These are phyloP conservation scores for Neofusicoccum cordaticola DNA, from an alignment of 2,329 filamentous ascomycete genomes.

Conservation along the genomic window DNA sequence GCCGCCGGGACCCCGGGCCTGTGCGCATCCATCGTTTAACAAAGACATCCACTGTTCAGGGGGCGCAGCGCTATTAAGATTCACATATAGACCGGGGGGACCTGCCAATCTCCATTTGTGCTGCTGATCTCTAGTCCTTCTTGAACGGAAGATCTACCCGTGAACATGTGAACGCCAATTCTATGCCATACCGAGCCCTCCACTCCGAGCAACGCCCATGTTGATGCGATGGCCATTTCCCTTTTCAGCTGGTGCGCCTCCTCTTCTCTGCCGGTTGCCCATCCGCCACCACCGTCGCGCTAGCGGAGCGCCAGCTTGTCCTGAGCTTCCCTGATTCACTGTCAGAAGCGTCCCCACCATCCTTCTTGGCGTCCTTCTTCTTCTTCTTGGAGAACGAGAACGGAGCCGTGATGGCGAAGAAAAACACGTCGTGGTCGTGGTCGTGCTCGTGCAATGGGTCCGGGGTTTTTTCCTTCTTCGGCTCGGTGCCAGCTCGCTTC, in stretches of 20 bases:
- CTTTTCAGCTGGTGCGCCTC: slow-evolving; percentile 11
- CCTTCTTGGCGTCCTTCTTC: background rate
- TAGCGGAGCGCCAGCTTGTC: slow-evolving; percentile 47
- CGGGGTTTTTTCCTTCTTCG: background rate
- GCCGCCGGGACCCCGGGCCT: background rate
- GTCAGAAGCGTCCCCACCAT: background rate
- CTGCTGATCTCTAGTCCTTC: background rate
- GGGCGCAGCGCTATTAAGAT: background rate
- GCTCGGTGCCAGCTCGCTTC: background rate
- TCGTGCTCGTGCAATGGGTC: background rate
- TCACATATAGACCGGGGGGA: background rate
- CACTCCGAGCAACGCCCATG: background rate
- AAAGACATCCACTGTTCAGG: too few species aligned
- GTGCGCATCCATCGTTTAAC: background rate
- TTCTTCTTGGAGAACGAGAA: background rate
- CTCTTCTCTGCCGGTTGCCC: slow-evolving; percentile 27
- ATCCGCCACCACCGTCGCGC: slow-evolving; percentile 41
- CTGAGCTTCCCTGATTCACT: background rate
- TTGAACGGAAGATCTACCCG: background rate
- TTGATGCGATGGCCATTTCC: background rate
- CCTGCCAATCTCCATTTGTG: background rate
- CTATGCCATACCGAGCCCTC: background rate
- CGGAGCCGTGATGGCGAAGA: slow-evolving; percentile 12
- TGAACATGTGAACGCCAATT: background rate
- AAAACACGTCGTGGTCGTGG: slow-evolving; percentile 7